Conservation (phyloP, 768 basidiomycete genomes). For the Mycena vitilis region DNA sequence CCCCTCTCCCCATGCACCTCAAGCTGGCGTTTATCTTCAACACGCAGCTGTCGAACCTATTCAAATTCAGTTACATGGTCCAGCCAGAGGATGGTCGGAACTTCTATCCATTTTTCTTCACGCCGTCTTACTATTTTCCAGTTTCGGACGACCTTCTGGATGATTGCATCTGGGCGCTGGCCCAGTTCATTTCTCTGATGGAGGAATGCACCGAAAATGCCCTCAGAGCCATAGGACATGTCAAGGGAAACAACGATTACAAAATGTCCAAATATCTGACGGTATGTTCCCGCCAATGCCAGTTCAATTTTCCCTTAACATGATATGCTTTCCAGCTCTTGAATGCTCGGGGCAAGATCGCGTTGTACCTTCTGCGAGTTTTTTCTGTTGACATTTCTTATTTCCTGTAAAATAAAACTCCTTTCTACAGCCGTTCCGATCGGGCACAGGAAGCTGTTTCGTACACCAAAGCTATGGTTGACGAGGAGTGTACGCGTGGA, state of each 20-base stretch:
- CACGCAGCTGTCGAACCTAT: constrained; percentile 28
- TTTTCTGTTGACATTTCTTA: not conserved
- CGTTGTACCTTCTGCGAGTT: constrained; percentile 10
- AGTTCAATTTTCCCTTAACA: not conserved
- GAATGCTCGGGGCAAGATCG: constrained; percentile 21
- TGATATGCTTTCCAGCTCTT: constrained; percentile 6
- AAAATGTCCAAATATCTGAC: not conserved
- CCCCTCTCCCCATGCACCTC: constrained; percentile 12
- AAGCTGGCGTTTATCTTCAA: constrained; percentile 21
- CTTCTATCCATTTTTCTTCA: not conserved
- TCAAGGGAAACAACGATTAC: constrained; percentile 21
- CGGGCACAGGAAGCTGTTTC: constrained; percentile 23
- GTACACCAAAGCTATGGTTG: constrained; percentile 29
- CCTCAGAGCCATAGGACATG: constrained; percentile 35
- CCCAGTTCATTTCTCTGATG: constrained; percentile 36
- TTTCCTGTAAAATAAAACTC: not conserved
- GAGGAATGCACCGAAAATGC: constrained; percentile 36
- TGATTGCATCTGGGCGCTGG: constrained; percentile 37
- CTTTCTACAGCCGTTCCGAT: constrained; percentile 4
- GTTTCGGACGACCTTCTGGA: constrained; percentile 37
- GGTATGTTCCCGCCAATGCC: not conserved
- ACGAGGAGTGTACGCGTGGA: constrained; percentile 14
- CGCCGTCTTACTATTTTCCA: constrained; percentile 4
- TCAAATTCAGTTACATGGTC: constrained; percentile 38
- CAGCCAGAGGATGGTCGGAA: constrained; percentile 31